Conservation (phyloP, 2,329 filamentous ascomycete genomes). For the Mycosphaerelloides madeirae region DNA sequence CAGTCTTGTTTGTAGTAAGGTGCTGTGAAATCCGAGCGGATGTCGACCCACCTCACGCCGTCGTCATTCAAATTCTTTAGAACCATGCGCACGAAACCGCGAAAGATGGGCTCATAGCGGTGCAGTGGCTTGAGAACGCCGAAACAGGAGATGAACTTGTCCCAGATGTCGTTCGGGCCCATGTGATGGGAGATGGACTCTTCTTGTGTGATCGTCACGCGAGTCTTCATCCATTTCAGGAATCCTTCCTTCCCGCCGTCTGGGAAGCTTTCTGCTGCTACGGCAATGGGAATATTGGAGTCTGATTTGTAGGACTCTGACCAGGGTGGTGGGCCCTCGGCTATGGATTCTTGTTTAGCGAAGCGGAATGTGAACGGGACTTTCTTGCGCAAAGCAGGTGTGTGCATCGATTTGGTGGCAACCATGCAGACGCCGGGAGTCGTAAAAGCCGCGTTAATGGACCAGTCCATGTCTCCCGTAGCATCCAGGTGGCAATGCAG, state of each 20-base stretch:
- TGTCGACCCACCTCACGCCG: constrained; percentile 78
- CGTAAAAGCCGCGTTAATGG: constrained; percentile 66
- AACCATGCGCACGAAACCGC: constrained; percentile 66
- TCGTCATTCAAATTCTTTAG: constrained; percentile 70
- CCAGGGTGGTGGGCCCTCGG: constrained; percentile 56
- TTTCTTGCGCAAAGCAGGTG: constrained; percentile 49
- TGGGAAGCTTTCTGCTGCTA: constrained; percentile 70
- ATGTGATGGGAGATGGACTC: constrained; percentile 77
- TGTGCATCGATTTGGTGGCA: constrained; percentile 55
- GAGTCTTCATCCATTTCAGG: constrained; percentile 67
- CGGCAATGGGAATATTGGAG: constrained; percentile 54
- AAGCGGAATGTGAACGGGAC: constrained; percentile 53
- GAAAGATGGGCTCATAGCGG: constrained; percentile 86
- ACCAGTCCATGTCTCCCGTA: constrained; percentile 81
- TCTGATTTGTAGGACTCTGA: constrained; percentile 55
- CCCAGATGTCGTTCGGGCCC: constrained; percentile 78
- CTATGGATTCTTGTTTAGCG: constrained; percentile 35
- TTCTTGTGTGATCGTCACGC: constrained; percentile 65
- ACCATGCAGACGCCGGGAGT: constrained; percentile 70
- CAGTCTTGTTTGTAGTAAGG: constrained; percentile 62
- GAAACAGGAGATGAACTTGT: constrained; percentile 76
- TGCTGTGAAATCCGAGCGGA: constrained; percentile 69
- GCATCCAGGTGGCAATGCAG: constrained; percentile 87
- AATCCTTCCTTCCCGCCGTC: constrained; percentile 67
- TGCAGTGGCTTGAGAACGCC: constrained; percentile 67